Percentiles rank a stretch among this genome's conserved stretches.
Evolutionary conservation across 805 yeast species (phyloP).

Genomic region (Sugiyamaella lignohabitans): DNA sequence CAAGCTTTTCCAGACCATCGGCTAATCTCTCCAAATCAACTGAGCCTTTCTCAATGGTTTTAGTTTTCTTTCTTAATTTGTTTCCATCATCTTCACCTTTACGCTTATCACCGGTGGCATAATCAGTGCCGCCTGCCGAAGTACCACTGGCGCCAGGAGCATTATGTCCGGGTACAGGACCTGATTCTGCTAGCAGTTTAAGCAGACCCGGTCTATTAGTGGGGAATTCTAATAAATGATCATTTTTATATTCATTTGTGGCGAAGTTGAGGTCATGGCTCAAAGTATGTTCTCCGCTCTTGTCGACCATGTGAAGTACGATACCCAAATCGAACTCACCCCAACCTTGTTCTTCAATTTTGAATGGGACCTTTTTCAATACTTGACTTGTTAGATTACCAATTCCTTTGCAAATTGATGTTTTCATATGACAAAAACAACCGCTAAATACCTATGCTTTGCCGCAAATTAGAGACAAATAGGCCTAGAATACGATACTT

Average conservation of each 20-base stretch:
- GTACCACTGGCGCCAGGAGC: slow-evolving; percentile 23
- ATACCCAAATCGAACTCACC: slow-evolving; percentile 93
- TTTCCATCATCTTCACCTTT: slow-evolving; percentile 33
- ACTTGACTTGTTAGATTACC: slow-evolving; percentile 26
- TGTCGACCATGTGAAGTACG: slow-evolving; percentile 68
- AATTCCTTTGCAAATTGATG: no score
- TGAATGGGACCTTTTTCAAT: slow-evolving; percentile 76
- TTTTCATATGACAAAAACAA: no score
- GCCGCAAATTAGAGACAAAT: no score
- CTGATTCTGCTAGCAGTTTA: slow-evolving; percentile 69
- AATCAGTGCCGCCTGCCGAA: slow-evolving; percentile 16
- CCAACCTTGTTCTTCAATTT: slow-evolving; percentile 93
- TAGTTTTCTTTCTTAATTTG: slow-evolving; percentile 31
- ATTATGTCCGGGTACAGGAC: slow-evolving; percentile 59
- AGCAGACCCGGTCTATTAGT: slow-evolving; percentile 65
- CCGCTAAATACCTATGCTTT: no score
- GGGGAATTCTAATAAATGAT: slow-evolving; percentile 73
- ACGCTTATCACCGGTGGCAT: slow-evolving; percentile 32
- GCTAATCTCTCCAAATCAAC: slow-evolving; percentile 89
- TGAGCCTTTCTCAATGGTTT: slow-evolving; percentile 43
- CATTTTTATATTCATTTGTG: slow-evolving; percentile 67
- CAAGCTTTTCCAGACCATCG: slow-evolving; percentile 76
- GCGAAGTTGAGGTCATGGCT: slow-evolving; percentile 85
- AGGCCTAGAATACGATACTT: background rate
- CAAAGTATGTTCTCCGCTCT: slow-evolving; percentile 80